phyloP scores from a whole-genome alignment of 2,329 filamentous ascomycete species.

The Stromatinia cepivora region DNA sequence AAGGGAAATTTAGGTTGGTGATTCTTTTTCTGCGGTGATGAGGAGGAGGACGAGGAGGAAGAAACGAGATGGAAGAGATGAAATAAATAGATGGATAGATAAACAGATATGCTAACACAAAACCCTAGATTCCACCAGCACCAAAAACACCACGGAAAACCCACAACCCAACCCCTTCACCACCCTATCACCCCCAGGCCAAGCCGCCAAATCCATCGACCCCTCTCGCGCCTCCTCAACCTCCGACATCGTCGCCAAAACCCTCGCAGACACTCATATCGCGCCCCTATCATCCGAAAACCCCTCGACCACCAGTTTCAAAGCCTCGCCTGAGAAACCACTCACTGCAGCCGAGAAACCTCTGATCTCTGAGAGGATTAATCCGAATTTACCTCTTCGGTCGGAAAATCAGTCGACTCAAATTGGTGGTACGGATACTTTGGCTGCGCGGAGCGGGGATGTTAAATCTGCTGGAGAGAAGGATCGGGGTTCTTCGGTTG shows the following conservation, averaged over 20 bases:
- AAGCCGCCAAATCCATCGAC: not conserved
- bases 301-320: not conserved
- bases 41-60: not conserved
- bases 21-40: not conserved
- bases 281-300: not conserved
- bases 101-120: too few relatives aligned
- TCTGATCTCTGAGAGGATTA: not conserved
- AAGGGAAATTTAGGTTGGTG: constrained; percentile 61
- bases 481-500: constrained; percentile 10
- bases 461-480: not conserved
- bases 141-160: not conserved
- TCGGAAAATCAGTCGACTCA: not conserved
- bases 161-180: not conserved
- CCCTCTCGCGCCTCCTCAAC: not conserved
- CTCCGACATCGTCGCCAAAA: not conserved
- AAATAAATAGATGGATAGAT: fast-evolving
- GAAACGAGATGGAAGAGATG: not conserved
- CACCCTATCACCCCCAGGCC: not conserved
- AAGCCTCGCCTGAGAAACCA: not conserved
- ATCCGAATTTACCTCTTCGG: not conserved
- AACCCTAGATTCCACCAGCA: not conserved
- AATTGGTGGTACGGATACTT: not conserved
- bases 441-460: not conserved
- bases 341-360: not conserved
- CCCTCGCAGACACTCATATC: not conserved